Evolutionary conservation across 2,329 filamentous ascomycete genomes (phyloP).

Genomic region (Rutstroemia sydowiana): DNA sequence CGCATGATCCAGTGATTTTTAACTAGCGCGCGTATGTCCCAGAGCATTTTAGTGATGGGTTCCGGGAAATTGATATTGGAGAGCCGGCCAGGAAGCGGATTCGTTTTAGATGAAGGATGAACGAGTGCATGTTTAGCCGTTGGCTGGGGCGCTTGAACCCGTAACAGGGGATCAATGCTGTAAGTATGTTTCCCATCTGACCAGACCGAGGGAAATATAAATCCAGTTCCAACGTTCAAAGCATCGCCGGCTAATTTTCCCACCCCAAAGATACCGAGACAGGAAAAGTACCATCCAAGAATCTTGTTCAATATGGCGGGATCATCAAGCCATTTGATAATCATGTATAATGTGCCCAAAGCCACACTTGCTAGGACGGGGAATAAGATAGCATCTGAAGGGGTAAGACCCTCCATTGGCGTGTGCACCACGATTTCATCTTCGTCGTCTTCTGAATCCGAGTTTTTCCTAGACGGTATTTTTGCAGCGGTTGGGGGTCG

Average conservation of each 20-base stretch:
- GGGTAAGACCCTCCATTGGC: slow-evolving; percentile 61
- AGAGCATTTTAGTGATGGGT: slow-evolving; percentile 31
- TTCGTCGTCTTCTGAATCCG: slow-evolving; percentile 34
- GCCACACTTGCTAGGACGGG: slow-evolving; percentile 69
- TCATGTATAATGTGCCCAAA: slow-evolving; percentile 71
- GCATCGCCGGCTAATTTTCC: slow-evolving; percentile 66
- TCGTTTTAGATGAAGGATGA: slow-evolving; percentile 23
- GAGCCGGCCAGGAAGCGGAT: slow-evolving; percentile 35
- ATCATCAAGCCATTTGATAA: slow-evolving; percentile 84
- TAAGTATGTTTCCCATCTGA: slow-evolving; percentile 42
- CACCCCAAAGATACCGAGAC: slow-evolving; percentile 71
- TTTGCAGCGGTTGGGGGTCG: slow-evolving; percentile 70
- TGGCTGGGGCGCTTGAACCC: slow-evolving; percentile 18
- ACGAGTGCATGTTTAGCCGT: not conserved
- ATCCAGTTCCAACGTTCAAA: slow-evolving; percentile 54
- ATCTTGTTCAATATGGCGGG: slow-evolving; percentile 75
- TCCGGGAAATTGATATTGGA: slow-evolving; percentile 29
- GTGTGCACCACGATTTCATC: slow-evolving; percentile 46
- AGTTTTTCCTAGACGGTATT: slow-evolving; percentile 34
- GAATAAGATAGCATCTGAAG: slow-evolving; percentile 77
- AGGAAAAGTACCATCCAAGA: slow-evolving; percentile 74
- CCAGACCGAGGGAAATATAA: slow-evolving; percentile 71
- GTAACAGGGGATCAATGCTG: slow-evolving; percentile 34
- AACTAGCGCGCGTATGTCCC: slow-evolving; percentile 45
- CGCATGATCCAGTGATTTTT: slow-evolving; percentile 42